Evolutionary conservation across 371 early-diverging fungal genomes (phyloP).

Genomic region (Rhizomucor miehei): DNA sequence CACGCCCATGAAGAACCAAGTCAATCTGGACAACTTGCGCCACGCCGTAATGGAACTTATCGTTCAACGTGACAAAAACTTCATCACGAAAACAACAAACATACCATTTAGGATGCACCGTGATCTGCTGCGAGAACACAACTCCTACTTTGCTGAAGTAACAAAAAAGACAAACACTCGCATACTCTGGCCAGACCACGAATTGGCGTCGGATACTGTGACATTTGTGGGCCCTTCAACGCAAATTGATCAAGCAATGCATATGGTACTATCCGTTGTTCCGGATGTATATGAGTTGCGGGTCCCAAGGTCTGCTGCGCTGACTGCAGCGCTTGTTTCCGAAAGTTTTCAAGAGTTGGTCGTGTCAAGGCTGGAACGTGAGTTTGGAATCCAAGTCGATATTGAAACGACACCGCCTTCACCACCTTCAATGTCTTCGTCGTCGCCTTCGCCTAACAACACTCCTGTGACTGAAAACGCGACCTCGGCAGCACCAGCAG

Average conservation of each 20-base stretch:
- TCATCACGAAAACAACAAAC: slow-evolving; percentile 26
- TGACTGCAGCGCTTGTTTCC: slow-evolving; percentile 13
- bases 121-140: slow-evolving; percentile 38
- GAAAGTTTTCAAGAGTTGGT: slow-evolving; percentile 14
- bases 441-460: slow-evolving; percentile 8
- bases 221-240: slow-evolving; percentile 42
- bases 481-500: slow-evolving; percentile 12
- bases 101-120: slow-evolving; percentile 53
- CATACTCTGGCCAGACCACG: slow-evolving; percentile 53
- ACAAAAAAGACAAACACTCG: slow-evolving; percentile 51
- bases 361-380: slow-evolving; percentile 13
- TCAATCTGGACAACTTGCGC: slow-evolving; percentile 66
- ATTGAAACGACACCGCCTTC: slow-evolving; percentile 10
- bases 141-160: slow-evolving; percentile 34
- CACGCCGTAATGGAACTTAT: slow-evolving; percentile 76
- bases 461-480: slow-evolving; percentile 4
- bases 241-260: slow-evolving; percentile 29
- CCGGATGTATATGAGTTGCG: slow-evolving; percentile 40
- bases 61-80: slow-evolving; percentile 55
- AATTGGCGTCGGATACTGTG: slow-evolving; percentile 35
- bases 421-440: slow-evolving; percentile 13
- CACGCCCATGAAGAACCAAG: slow-evolving; percentile 82
- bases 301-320: slow-evolving; percentile 27
- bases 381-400: slow-evolving; percentile 16
- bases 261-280: slow-evolving; percentile 34